Conservation (phyloP, 139 green algal genomes). For the Pleodorina starrii region DNA sequence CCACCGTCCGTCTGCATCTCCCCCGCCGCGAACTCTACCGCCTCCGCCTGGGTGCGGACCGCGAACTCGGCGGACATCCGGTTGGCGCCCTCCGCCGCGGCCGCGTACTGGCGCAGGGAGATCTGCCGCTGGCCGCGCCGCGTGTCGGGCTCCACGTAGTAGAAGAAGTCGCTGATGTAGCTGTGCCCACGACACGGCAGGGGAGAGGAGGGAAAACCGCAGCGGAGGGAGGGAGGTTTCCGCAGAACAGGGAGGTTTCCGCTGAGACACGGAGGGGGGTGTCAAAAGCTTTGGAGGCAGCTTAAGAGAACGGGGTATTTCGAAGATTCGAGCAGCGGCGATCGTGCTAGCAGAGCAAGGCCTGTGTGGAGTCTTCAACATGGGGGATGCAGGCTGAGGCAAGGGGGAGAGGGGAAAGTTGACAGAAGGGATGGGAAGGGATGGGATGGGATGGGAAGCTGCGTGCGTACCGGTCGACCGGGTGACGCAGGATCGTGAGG, state of each 20-base stretch:
- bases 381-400: no score
- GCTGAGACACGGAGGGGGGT: no score
- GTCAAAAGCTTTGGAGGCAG: no score
- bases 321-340: no score
- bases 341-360: no score
- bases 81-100: background rate
- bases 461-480: background rate
- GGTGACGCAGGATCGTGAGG: slow-evolving; percentile 20
- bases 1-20: slow-evolving; percentile 34
- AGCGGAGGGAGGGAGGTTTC: no score
- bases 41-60: background rate
- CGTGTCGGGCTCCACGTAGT: slow-evolving; percentile 20
- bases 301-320: no score
- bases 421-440: no score
- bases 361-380: no score
- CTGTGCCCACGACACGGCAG: background rate
- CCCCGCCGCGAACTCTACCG: background rate
- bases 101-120: background rate
- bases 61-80: slow-evolving; percentile 12
- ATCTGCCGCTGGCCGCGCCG: background rate
- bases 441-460: background rate
- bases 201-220: background rate
- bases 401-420: no score
- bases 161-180: slow-evolving; percentile 38
- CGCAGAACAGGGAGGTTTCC: no score